phyloP scores from a whole-genome alignment of 192 early-diverging fungal species.

The Allomyces javanicus region DNA sequence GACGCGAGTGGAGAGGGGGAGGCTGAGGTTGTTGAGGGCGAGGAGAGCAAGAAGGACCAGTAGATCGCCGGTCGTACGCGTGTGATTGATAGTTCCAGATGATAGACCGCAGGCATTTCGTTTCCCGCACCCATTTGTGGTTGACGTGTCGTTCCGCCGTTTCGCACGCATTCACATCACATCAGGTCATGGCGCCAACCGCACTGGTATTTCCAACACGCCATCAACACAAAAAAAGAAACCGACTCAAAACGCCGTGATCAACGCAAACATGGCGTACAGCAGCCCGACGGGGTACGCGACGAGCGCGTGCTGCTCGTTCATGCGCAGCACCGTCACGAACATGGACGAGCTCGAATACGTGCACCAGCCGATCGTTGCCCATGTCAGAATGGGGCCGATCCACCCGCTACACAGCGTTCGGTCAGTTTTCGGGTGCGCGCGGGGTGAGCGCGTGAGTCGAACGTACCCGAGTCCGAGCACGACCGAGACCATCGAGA shows the following conservation, averaged over 20 bases:
- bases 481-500: conserved; percentile 54
- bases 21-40: not conserved
- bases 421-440: no score
- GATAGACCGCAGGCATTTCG: no score
- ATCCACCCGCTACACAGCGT: conserved; percentile 20
- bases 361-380: conserved; percentile 86
- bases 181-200: no score
- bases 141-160: no score
- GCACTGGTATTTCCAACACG: no score
- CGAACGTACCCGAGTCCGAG: conserved; percentile 41
- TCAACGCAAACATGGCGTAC: conserved; percentile 80
- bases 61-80: not conserved
- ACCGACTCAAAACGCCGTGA: conserved; percentile 58
- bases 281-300: conserved; percentile 85
- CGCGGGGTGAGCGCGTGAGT: no score
- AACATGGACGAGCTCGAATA: conserved; percentile 87
- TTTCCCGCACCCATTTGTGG: no score
- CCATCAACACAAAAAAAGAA: no score
- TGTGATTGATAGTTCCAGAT: no score
- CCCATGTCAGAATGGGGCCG: conserved; percentile 35
- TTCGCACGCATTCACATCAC: no score
- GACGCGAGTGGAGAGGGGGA: not conserved
- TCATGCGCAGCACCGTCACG: conserved; percentile 74
- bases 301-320: conserved; percentile 77
- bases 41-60: not conserved